These are phyloP conservation scores for Podospora sp. DNA, from an alignment of 495 filamentous ascomycete genomes.

Conservation along the genomic window DNA sequence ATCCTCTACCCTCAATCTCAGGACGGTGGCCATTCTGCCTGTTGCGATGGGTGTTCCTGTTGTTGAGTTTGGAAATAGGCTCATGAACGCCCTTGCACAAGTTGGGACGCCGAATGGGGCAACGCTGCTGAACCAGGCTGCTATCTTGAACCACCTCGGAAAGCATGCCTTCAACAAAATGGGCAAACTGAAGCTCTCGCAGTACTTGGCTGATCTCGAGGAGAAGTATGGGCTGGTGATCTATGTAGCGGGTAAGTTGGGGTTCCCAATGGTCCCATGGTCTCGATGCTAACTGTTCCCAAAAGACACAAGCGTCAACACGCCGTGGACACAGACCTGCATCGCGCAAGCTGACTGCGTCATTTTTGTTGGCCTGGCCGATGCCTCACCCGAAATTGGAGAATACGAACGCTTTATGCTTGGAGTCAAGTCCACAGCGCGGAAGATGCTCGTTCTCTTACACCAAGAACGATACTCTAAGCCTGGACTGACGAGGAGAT, in stretches of 20 bases:
- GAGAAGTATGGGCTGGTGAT: constrained; percentile 95
- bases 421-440: constrained; percentile 94
- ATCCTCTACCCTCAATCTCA: constrained; percentile 85
- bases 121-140: constrained; percentile 88
- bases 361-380: constrained; percentile 86
- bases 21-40: constrained; percentile 89
- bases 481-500: constrained; percentile 79
- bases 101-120: constrained; percentile 87
- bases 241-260: constrained; percentile 79
- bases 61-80: constrained; percentile 88
- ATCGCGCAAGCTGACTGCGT: constrained; percentile 96
- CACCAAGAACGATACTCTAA: constrained; percentile 88
- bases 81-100: constrained; percentile 83
- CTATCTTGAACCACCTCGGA: constrained; percentile 91
- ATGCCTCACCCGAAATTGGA: constrained; percentile 84
- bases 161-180: constrained; percentile 95
- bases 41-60: constrained; percentile 92
- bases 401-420: constrained; percentile 96
- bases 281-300: constrained; percentile 34
- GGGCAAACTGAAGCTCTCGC: constrained; percentile 93
- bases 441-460: constrained; percentile 91
- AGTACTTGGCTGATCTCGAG: constrained; percentile 94
- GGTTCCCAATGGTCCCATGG: constrained; percentile 15
- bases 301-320: constrained; percentile 83
- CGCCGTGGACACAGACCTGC: constrained; percentile 98